Base-by-base conservation (phyloP, 106 monocot species). In the Chionographis japonica region DNA sequence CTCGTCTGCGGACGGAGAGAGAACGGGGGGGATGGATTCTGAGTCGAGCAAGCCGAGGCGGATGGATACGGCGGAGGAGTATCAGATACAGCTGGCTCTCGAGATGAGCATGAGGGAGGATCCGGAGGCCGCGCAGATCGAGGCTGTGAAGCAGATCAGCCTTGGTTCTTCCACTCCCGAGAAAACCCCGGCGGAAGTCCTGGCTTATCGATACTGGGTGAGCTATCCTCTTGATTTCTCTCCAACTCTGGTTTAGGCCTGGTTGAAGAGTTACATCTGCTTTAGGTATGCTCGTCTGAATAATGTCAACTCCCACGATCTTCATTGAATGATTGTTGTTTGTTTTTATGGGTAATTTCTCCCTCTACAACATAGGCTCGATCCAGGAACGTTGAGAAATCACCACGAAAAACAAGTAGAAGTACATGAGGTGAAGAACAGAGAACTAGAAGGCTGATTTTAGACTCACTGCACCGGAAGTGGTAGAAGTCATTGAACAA, bases 101-200 rank as follows among this genome's bases (percentile, higher is more conserved):
- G 86, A 90, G 77, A 46, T 90, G 61, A 90, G 89, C 50, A 75
- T 80, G 8, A 80, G 71, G 68, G 89, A 90, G 77, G 86, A 90
- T 65, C 89, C 89, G 3, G 89, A 90, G 70, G 89, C 85, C 40
- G 79, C 77, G 16, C 86, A 90, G 74, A 90, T 90, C 50, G 89
- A 90, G 77, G 89, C 80, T 8, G 89, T 79, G 17, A 90, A 90
- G 69, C 86, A 86, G 83, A 83, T 90, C 50, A 90, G 89, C 59
- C 77, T 90, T 9, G 89, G 89, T 0, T 77, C 82, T 4, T 84
- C 75, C 75, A 63, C 67, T 3, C 51, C 71, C 3, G 68, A 78
- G 77, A 78, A 71, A 39, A 77, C 80, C 2, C 72, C 83, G 0
- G 83, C 89, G 0, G 86, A 83, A 60, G 74, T 86, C n/a, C 39